Evolutionary conservation across 2,329 filamentous ascomycete genomes (phyloP).

Genomic region (Aspergillus floridensis): DNA sequence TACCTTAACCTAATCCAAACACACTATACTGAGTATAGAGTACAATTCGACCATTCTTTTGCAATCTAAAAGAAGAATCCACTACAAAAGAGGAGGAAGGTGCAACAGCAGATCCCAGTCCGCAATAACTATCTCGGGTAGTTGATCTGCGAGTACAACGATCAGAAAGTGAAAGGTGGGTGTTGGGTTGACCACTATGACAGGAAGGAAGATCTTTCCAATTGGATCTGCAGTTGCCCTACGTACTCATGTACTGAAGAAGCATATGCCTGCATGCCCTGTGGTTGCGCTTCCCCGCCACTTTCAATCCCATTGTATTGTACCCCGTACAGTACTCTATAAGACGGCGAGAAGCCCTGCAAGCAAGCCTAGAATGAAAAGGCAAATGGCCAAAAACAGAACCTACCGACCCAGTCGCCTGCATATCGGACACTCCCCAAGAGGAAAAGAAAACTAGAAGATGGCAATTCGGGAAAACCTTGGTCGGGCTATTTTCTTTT

Average conservation of each 20-base stretch:
- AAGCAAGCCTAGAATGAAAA: not conserved
- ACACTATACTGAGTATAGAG: conserved; percentile 5
- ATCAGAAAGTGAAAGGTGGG: not conserved
- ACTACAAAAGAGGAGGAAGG: not conserved
- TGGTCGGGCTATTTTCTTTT: not conserved
- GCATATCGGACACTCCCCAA: not conserved
- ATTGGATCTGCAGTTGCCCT: not conserved
- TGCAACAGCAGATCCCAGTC: conserved; percentile 12
- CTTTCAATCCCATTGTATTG: no score
- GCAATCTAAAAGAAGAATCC: not conserved
- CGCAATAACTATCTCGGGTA: conserved; percentile 16
- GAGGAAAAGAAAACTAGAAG: not conserved
- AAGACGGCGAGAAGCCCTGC: not conserved
- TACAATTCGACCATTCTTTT: conserved; percentile 13
- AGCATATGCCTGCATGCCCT: not conserved
- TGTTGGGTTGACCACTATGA: not conserved
- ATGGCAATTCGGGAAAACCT: not conserved
- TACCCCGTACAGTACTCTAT: not conserved
- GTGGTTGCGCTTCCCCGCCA: no score
- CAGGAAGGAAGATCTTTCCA: not conserved
- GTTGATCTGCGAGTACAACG: conserved; percentile 14
- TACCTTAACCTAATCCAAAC: conserved; percentile 19
- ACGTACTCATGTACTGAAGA: not conserved
- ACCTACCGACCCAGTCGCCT: not conserved
- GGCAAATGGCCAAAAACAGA: not conserved